Conservation (phyloP, 1,139 yeast genomes). For the Spencermartinsiella ligniputridi region DNA sequence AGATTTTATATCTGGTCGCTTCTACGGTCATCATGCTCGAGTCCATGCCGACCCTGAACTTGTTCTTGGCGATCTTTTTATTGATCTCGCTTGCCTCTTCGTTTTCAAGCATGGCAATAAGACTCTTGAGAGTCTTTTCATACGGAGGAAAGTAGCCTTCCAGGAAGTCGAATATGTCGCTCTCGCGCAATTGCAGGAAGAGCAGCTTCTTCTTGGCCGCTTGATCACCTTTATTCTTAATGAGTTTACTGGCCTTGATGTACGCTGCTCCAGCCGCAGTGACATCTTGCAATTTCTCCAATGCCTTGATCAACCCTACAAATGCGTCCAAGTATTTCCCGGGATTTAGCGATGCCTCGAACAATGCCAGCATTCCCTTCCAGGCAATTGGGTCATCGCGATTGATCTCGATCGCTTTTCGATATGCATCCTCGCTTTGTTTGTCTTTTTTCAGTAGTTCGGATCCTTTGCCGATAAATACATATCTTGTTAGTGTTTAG, state of each 20-base stretch:
- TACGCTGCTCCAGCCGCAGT: constrained; percentile 24
- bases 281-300: constrained; percentile 26
- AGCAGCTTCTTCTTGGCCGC: constrained; percentile 11
- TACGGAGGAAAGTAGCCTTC: constrained; percentile 52
- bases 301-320: constrained; percentile 24
- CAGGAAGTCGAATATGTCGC: constrained; percentile 52
- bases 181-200: constrained; percentile 55
- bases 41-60: constrained; percentile 31
- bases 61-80: constrained; percentile 28
- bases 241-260: constrained; percentile 15
- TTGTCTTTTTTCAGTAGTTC: constrained; percentile 40
- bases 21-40: constrained; percentile 31
- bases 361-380: constrained; percentile 69
- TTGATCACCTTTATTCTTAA: constrained; percentile 14
- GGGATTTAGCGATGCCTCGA: constrained; percentile 43
- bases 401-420: constrained; percentile 52
- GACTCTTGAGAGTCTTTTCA: constrained; percentile 44
- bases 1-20: constrained; percentile 47
- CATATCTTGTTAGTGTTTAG: constrained; percentile 22
- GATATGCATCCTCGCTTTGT: constrained; percentile 49
- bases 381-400: constrained; percentile 62
- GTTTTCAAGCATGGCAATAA: constrained; percentile 45
- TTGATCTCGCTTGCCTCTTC: constrained; percentile 38
- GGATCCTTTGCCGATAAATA: constrained; percentile 51
- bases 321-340: constrained; percentile 37